These are phyloP conservation scores for Quercus dentata DNA, from an alignment of 306 rosid species.

Conservation along the genomic window DNA sequence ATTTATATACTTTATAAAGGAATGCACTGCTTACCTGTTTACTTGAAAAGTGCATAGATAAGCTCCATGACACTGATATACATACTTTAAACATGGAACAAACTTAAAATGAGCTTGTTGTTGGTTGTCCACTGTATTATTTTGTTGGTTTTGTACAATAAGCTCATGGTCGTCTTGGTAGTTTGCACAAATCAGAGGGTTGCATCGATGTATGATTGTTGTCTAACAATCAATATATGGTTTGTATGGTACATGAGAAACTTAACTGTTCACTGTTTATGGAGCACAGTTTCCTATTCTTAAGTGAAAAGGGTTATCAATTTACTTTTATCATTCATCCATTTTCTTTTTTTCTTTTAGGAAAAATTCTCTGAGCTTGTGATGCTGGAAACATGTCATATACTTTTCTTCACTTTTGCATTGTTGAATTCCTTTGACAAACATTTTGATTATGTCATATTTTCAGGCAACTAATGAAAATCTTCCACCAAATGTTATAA, in stretches of 20 bases:
- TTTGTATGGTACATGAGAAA: too few species aligned
- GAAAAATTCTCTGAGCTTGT: neutral
- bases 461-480: constrained; percentile 94
- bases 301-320: neutral
- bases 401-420: constrained; percentile 9
- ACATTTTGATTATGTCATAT: constrained; percentile 18
- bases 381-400: neutral
- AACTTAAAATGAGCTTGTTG: neutral
- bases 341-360: neutral
- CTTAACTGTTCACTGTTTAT: neutral
- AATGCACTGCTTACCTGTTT: neutral
- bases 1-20: neutral
- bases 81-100: neutral
- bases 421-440: neutral
- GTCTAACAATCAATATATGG: too few species aligned
- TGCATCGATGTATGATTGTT: too few species aligned
- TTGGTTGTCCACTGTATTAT: too few species aligned
- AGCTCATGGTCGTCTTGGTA: too few species aligned
- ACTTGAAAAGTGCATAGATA: neutral
- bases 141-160: too few species aligned
- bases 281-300: neutral
- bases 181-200: too few species aligned
- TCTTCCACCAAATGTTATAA: constrained; percentile 96
- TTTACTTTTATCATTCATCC: neutral
- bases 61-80: neutral